Evolutionary conservation across 2,329 filamentous ascomycete species (phyloP).

Genomic region (Ceratocystis diversiconidia): DNA sequence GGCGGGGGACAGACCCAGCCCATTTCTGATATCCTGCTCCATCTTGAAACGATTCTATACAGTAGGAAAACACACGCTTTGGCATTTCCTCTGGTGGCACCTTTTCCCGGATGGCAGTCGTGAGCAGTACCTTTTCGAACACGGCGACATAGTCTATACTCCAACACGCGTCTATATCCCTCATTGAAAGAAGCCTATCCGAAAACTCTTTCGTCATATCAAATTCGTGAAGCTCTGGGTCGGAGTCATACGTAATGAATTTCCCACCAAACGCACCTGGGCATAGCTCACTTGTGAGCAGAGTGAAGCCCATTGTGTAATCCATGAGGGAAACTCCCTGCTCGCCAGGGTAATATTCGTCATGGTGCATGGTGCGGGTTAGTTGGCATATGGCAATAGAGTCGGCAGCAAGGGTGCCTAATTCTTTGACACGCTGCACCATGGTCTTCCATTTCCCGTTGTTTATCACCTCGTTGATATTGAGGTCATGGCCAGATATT

Average conservation of each 20-base stretch:
- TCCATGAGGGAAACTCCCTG: background rate
- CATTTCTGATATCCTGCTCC: background rate
- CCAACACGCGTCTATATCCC: background rate
- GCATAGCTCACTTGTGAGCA: background rate
- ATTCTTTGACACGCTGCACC: background rate
- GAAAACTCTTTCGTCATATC: background rate
- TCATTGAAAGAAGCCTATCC: background rate
- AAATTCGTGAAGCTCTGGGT: background rate
- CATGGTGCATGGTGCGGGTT: background rate
- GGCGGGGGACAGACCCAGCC: conserved; percentile 34
- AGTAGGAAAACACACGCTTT: conserved; percentile 46
- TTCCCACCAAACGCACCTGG: background rate
- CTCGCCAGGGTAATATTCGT: no score
- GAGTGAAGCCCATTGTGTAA: background rate
- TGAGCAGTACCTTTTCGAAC: conserved; percentile 33
- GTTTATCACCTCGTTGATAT: background rate
- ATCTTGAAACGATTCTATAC: conserved; percentile 37
- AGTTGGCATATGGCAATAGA: background rate
- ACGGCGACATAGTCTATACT: conserved; percentile 39
- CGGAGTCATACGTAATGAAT: background rate
- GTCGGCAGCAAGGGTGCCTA: background rate
- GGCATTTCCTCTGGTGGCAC: conserved; percentile 39
- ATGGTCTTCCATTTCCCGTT: background rate
- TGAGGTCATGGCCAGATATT: background rate
- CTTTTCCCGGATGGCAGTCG: background rate